These are phyloP conservation scores for Ogataea neopini DNA, from an alignment of 805 yeast genomes.

Conservation along the genomic window DNA sequence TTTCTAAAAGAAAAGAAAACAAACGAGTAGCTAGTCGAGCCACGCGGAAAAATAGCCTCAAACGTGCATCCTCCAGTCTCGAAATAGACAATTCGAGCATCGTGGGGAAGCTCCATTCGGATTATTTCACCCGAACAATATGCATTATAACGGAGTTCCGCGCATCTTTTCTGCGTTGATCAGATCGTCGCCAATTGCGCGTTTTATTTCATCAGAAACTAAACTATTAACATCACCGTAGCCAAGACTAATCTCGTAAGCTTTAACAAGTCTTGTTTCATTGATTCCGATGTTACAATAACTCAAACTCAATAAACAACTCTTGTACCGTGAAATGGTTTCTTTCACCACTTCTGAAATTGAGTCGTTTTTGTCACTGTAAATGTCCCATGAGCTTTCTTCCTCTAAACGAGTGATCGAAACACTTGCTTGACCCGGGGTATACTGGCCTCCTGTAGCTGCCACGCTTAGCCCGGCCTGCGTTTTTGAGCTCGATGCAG, in stretches of 20 bases:
- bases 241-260: conserved; percentile 88
- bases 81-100: background rate
- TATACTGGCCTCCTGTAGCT: conserved; percentile 37
- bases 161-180: conserved; percentile 74
- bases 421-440: conserved; percentile 59
- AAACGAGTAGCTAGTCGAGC: background rate
- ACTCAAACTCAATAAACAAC: conserved; percentile 81
- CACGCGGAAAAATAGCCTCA: background rate
- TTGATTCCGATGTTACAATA: conserved; percentile 84
- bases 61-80: background rate
- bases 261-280: conserved; percentile 73
- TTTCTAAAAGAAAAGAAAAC: background rate
- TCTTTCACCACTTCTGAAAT: conserved; percentile 62
- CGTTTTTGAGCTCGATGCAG: conserved; percentile 29
- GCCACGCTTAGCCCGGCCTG: conserved; percentile 42
- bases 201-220: conserved; percentile 73
- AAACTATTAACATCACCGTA: conserved; percentile 69
- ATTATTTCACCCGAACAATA: conserved; percentile 2
- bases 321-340: conserved; percentile 81
- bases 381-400: conserved; percentile 87
- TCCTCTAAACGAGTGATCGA: conserved; percentile 87
- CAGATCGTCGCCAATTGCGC: conserved; percentile 69
- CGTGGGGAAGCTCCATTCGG: background rate
- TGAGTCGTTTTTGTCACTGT: conserved; percentile 83
- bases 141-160: conserved; percentile 39